These are phyloP conservation scores for Globisporangium cederbergense DNA, from an alignment of 352 stramenopile genomes.

Conservation along the genomic window DNA sequence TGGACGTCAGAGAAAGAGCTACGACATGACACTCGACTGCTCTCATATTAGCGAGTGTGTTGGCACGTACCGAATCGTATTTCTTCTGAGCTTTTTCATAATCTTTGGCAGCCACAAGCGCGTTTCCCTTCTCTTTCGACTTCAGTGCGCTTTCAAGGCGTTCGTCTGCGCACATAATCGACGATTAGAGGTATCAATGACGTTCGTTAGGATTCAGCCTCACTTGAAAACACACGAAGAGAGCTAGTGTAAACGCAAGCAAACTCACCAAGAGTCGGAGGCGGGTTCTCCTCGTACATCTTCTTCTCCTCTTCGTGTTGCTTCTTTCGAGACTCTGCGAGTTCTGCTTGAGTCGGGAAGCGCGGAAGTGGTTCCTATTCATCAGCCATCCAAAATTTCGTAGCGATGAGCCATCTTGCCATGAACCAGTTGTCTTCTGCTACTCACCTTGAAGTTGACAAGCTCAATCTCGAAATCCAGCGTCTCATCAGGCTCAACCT, in stretches of 20 bases:
- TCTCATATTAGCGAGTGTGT: background rate
- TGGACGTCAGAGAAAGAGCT: background rate
- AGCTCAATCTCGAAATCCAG: conserved; percentile 88
- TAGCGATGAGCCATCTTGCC: background rate
- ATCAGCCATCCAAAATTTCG: background rate
- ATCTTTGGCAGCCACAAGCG: conserved; percentile 56
- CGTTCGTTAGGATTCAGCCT: too few species aligned
- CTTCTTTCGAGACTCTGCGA: conserved; percentile 78
- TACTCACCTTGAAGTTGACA: conserved; percentile 60
- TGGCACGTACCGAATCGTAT: conserved; percentile 67
- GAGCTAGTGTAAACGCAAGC: background rate
- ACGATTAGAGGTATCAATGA: too few species aligned
- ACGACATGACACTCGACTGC: too few species aligned
- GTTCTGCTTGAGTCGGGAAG: conserved; percentile 78
- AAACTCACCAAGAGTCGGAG: conserved; percentile 62
- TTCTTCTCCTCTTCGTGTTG: conserved; percentile 82
- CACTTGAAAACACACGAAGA: background rate
- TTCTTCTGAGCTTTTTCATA: conserved; percentile 80
- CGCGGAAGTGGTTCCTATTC: conserved; percentile 68
- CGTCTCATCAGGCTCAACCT: conserved; percentile 79
- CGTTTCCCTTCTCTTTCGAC: conserved; percentile 81
- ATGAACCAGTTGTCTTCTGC: background rate
- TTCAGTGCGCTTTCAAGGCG: conserved; percentile 60
- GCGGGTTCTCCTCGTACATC: conserved; percentile 81
- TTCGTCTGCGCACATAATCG: conserved; percentile 41